Evolutionary conservation across 176 grass and related monocot species (phyloP).

Genomic region (Hordeum marinum): DNA sequence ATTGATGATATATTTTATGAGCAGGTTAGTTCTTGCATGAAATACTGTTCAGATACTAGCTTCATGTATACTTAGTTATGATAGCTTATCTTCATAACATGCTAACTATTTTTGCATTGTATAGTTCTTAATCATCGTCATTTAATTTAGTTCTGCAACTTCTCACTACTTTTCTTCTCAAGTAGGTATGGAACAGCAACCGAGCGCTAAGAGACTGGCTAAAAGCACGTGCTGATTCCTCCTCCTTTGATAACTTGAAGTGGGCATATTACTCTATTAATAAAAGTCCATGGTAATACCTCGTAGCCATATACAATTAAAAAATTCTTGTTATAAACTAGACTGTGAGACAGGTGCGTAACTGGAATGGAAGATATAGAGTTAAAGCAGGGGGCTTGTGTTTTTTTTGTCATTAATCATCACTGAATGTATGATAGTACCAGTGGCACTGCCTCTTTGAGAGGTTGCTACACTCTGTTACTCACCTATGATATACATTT

Average conservation of each 20-base stretch:
- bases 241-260: slow-evolving; percentile 69
- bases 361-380: background rate
- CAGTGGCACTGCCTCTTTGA: background rate
- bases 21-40: slow-evolving; percentile 49
- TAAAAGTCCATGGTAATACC: slow-evolving; percentile 87
- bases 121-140: background rate
- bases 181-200: slow-evolving; percentile 78
- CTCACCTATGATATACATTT: background rate
- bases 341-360: background rate
- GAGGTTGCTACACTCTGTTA: background rate
- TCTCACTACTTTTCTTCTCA: slow-evolving; percentile 34
- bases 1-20: slow-evolving; percentile 90
- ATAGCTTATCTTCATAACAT: slow-evolving; percentile 4
- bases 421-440: background rate
- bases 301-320: background rate
- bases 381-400: background rate
- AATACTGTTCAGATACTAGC: background rate
- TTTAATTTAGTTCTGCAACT: background rate
- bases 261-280: slow-evolving; percentile 94
- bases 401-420: background rate
- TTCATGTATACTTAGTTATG: slow-evolving; percentile 11
- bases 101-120: slow-evolving; percentile 4
- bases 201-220: slow-evolving; percentile 71
- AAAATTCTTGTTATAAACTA: background rate
- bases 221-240: slow-evolving; percentile 57